Conservation (phyloP, 1,139 yeast genomes). For the Yamadazyma epiphylla region DNA sequence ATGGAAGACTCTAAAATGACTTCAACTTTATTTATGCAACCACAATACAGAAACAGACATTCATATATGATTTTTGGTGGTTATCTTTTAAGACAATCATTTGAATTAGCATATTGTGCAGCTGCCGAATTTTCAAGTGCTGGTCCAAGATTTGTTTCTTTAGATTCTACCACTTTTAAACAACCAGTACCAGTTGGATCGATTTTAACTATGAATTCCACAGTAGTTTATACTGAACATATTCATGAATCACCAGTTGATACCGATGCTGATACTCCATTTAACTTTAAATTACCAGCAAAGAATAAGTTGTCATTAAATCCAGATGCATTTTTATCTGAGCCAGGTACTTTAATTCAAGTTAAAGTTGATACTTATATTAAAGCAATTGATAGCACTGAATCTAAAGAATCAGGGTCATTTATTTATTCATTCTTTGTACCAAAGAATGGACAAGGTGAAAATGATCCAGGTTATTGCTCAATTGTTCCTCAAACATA, state of each 20-base stretch:
- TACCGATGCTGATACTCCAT: conserved; percentile 34
- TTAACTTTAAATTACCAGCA: conserved; percentile 51
- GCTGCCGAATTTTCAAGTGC: conserved; percentile 85
- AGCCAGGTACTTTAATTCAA: conserved; percentile 86
- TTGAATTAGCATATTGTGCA: conserved; percentile 88
- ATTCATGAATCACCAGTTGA: conserved; percentile 32
- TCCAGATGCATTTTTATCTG: conserved; percentile 58
- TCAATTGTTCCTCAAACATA: conserved; percentile 85
- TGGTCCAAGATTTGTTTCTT: conserved; percentile 81
- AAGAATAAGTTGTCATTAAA: conserved; percentile 52
- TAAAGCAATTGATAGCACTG: conserved; percentile 58
- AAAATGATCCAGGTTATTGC: conserved; percentile 43
- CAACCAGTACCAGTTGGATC: conserved; percentile 96
- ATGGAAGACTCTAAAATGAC: conserved; percentile 70
- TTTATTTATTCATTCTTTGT: conserved; percentile 88
- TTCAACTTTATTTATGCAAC: conserved; percentile 89
- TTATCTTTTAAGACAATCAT: conserved; percentile 82
- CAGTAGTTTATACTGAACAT: conserved; percentile 81
- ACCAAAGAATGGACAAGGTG: conserved; percentile 43
- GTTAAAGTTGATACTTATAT: conserved; percentile 84
- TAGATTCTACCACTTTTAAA: conserved; percentile 86
- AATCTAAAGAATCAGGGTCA: conserved; percentile 72
- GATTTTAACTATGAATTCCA: conserved; percentile 75
- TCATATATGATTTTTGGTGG: conserved; percentile 95
- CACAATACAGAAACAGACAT: conserved; percentile 91